A percentile compares a stretch with the other conserved stretches of the same genome.
Conservation (phyloP, 2,329 filamentous ascomycete species). For the Calonectria multiphialidica region DNA sequence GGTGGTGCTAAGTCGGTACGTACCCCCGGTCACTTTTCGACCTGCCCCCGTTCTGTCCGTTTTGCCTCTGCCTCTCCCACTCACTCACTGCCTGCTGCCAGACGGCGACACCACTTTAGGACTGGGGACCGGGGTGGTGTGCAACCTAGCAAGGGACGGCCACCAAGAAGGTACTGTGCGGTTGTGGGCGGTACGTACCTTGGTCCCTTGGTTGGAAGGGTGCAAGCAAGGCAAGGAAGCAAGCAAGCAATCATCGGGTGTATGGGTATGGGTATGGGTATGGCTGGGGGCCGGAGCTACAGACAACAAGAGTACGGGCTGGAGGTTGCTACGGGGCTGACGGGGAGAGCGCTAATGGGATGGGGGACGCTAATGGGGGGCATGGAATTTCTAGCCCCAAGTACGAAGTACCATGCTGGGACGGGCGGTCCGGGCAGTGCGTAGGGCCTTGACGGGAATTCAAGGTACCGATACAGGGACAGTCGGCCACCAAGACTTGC, state of each 20-base stretch:
- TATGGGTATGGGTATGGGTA: constrained; percentile 20
- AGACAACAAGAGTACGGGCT: constrained; percentile 21
- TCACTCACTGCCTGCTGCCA: constrained; percentile 23
- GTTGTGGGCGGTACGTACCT: constrained; percentile 15
- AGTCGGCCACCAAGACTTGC: constrained; percentile 15
- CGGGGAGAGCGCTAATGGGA: constrained; percentile 23
- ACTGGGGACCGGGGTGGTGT: constrained; percentile 32
- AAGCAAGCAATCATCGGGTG: constrained; percentile 14
- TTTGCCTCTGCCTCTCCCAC: constrained; percentile 33
- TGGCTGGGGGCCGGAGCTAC: constrained; percentile 39
- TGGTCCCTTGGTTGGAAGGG: constrained; percentile 6
- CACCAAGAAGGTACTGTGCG: constrained; percentile 7
- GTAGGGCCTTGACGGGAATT: constrained; percentile 19
- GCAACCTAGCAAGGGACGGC: constrained; percentile 19
- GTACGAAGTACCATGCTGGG: constrained; percentile 18
- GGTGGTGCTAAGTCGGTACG: constrained; percentile 45
- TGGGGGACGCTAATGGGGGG: constrained; percentile 22
- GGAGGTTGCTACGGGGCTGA: constrained; percentile 42
- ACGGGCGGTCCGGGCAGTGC: constrained; percentile 21
- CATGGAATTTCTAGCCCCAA: constrained; percentile 29
- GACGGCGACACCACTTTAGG: constrained; percentile 35
- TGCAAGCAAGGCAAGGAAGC: constrained; percentile 8
- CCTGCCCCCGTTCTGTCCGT: constrained; percentile 39
- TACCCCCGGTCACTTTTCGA: constrained; percentile 36
- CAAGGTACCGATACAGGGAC: constrained; percentile 13